Conservation (phyloP, 352 stramenopile genomes). For the Globisporangium cylindrosporum region DNA sequence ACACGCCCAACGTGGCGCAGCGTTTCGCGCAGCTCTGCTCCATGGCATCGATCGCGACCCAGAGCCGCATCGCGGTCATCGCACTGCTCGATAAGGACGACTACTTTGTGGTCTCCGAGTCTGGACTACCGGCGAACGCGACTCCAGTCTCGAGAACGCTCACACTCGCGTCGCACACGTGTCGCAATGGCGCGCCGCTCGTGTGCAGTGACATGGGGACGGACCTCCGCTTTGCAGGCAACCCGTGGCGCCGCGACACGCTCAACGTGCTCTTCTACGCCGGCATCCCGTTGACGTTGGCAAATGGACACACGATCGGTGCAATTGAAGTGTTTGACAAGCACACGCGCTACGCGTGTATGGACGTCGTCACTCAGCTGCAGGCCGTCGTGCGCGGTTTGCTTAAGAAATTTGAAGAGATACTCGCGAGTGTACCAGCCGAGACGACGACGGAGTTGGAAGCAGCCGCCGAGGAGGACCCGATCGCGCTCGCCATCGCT, state of each 20-base stretch:
- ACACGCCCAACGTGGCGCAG: conserved; percentile 35
- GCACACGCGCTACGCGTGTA: conserved; percentile 35
- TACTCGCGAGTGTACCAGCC: conserved; percentile 26
- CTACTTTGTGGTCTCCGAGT: conserved; percentile 58
- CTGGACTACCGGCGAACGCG: conserved; percentile 24
- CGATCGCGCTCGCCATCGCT: conserved; percentile 19
- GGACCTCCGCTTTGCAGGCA: conserved; percentile 56
- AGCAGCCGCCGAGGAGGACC: conserved; percentile 4
- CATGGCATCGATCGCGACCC: conserved; percentile 75
- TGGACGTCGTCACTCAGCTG: conserved; percentile 51
- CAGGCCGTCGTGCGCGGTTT: conserved; percentile 52
- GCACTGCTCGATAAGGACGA: conserved; percentile 72
- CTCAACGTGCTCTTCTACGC: conserved; percentile 55
- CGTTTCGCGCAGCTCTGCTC: conserved; percentile 66
- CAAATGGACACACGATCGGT: conserved; percentile 51
- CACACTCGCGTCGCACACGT: conserved; percentile 49
- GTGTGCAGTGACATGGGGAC: conserved; percentile 49
- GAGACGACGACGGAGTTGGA: neutral
- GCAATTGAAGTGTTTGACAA: conserved; percentile 57
- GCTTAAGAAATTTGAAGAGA: conserved; percentile 51
- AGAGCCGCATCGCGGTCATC: conserved; percentile 60
- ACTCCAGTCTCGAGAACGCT: conserved; percentile 40
- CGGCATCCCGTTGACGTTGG: conserved; percentile 57
- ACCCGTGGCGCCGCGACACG: conserved; percentile 40
- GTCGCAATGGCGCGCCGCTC: conserved; percentile 45